phyloP scores from a whole-genome alignment of 2,329 filamentous ascomycete species.

The Dactylellina haptotyla region DNA sequence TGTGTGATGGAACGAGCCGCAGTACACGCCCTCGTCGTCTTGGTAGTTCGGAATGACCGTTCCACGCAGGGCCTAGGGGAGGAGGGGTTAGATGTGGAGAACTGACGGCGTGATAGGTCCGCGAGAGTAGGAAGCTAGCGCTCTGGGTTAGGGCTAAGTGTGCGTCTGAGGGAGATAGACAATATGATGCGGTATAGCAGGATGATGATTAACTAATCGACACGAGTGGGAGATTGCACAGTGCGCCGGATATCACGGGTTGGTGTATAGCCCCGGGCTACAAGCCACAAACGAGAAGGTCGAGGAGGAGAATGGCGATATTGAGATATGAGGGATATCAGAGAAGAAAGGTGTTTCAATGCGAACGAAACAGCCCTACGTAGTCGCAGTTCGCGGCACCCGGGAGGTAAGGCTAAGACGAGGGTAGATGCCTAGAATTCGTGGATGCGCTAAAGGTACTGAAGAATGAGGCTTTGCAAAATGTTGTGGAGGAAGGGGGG shows the following conservation, averaged over 20 bases:
- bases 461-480: slow-evolving; percentile 51
- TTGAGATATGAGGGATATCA: slow-evolving; percentile 38
- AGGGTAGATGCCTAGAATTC: slow-evolving; percentile 50
- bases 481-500: slow-evolving; percentile 2
- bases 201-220: too few relatives aligned
- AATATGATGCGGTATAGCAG: neutral
- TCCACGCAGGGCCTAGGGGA: neutral
- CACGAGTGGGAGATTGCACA: slow-evolving; percentile 33
- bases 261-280: slow-evolving; percentile 49
- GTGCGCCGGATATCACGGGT: slow-evolving; percentile 44
- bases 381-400: slow-evolving; percentile 40
- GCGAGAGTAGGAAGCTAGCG: slow-evolving; percentile 3
- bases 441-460: slow-evolving; percentile 18
- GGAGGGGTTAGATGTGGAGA: slow-evolving; percentile 32
- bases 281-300: slow-evolving; percentile 38
- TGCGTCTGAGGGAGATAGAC: slow-evolving; percentile 7
- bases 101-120: slow-evolving; percentile 28
- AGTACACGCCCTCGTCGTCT: slow-evolving; percentile 26
- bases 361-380: slow-evolving; percentile 50
- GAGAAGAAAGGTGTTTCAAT: slow-evolving; percentile 6
- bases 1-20: slow-evolving; percentile 49
- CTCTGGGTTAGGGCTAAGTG: neutral
- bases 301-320: neutral
- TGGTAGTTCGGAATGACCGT: neutral
- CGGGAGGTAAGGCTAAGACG: slow-evolving; percentile 45